A percentile compares a stretch with the other conserved stretches of the same genome.
Evolutionary conservation across 2,329 filamentous ascomycete genomes (phyloP).

Genomic region (Neofusicoccum sp.): DNA sequence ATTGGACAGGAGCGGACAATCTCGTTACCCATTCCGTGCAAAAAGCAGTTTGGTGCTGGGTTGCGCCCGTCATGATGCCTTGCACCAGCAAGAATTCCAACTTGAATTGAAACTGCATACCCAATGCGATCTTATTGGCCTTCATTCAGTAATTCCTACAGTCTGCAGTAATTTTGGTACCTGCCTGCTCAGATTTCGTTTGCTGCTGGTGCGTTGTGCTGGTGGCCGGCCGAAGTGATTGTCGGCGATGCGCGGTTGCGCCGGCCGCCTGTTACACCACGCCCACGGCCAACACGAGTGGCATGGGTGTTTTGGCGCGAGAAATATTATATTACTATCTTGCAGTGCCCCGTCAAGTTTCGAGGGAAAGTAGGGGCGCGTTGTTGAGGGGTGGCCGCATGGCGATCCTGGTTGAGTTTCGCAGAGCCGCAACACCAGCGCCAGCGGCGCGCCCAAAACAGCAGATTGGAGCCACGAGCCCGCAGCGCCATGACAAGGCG

Average conservation of each 20-base stretch:
- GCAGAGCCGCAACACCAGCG: constrained; percentile 10
- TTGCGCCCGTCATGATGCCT: background rate
- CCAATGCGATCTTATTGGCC: no score
- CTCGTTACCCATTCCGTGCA: background rate
- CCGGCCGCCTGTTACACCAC: no score
- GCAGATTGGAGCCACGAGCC: background rate
- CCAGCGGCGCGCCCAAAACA: background rate
- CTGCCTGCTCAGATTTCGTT: no score
- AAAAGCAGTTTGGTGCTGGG: background rate
- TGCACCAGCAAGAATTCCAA: background rate
- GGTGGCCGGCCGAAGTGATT: no score
- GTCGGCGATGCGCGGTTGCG: no score
- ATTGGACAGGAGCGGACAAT: no score
- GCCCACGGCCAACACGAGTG: no score
- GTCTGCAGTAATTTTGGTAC: no score
- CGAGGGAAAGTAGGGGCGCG: background rate
- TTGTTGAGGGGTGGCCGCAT: background rate
- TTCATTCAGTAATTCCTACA: no score
- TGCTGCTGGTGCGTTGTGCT: no score
- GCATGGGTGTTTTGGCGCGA: no score
- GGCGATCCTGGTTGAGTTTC: background rate
- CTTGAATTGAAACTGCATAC: no score
- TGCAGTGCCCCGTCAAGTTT: background rate
- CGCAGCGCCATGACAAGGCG: background rate
- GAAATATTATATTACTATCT: background rate